Conservation (phyloP, 1,284 basidiomycete species). For the Cutaneotrichosporon sp. region DNA sequence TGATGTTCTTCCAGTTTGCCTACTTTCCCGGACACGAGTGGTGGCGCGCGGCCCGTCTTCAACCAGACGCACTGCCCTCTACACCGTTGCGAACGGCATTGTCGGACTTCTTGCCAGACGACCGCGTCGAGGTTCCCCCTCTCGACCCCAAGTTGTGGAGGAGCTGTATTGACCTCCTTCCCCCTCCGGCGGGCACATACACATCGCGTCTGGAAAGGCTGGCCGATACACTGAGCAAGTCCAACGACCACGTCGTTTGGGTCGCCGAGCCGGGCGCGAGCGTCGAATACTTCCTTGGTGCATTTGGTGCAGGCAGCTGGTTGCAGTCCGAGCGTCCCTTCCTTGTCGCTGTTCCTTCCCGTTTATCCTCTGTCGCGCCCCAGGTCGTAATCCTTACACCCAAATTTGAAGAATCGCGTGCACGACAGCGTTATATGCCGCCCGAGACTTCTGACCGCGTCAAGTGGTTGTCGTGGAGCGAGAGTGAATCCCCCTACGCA, state of each 20-base stretch:
- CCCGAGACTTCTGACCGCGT: conserved; percentile 46
- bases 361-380: neutral
- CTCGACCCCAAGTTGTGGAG: neutral
- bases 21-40: too few species aligned
- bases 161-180: conserved; percentile 14
- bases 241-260: conserved; percentile 20
- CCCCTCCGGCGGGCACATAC: conserved; percentile 12
- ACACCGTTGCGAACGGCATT: too few species aligned
- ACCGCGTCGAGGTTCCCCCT: neutral
- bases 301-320: conserved; percentile 60
- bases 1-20: neutral
- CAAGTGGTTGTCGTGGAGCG: conserved; percentile 65
- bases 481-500: conserved; percentile 65
- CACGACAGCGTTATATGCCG: conserved; percentile 55
- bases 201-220: conserved; percentile 17
- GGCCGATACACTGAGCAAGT: conserved; percentile 4
- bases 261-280: conserved; percentile 71
- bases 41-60: neutral
- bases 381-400: conserved; percentile 65
- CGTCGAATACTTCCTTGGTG: conserved; percentile 65
- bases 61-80: neutral
- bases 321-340: conserved; percentile 69
- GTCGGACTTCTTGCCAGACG: too few species aligned
- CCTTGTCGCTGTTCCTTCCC: conserved; percentile 57
- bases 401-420: conserved; percentile 68